Base-by-base conservation (phyloP, 495 filamentous ascomycete species). In the Penicillium daleae region DNA sequence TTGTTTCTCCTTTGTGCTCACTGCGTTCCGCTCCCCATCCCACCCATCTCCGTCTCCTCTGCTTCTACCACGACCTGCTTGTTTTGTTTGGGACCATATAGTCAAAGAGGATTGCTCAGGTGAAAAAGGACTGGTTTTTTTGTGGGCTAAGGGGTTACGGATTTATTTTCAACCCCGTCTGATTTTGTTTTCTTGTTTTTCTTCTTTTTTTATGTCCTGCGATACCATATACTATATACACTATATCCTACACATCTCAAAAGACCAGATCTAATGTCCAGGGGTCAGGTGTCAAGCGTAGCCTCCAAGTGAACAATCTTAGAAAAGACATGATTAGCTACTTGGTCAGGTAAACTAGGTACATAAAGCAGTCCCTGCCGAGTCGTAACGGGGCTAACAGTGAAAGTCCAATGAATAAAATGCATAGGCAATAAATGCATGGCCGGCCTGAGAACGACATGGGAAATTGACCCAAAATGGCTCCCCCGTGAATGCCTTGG, bases 371-470 rank as follows among this genome's bases (percentile, higher is more conserved):
- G 2, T 29, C 3, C 17, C 15, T 8, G 27, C 19, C n/a, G 49
- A 29, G 49, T 52, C 26, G 49, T 32, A 52, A 31, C 26, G 49
- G 8, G 8, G 26, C 15, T 12, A 6, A 44, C 15, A 52, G 26
- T 32, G 22, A 85, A 84, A 58, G 82, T 79, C 92, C 91, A 96
- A 48, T 83, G 42, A 37, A 49, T n/a, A n/a, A n/a, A n/a, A n/a
- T n/a, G n/a, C n/a, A n/a, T n/a, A n/a, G n/a, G n/a, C n/a, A n/a
- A n/a, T n/a, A 24, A n/a, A 42, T n/a, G 33, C 33, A 29, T 56
- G 31, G 49, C 26, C 15, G 49, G 49, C 49, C 49, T 52, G 12
- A 32, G 29, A 52, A 46, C 42, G 21, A 46, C 42, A 21, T 46
- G 42, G 12, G 17, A 46, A 24, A 9, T 15, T n/a, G 10, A 15